A percentile compares a stretch with the other conserved stretches of the same genome.
Conservation (phyloP, 768 basidiomycete species). For the Cystobasidium ongulense region DNA sequence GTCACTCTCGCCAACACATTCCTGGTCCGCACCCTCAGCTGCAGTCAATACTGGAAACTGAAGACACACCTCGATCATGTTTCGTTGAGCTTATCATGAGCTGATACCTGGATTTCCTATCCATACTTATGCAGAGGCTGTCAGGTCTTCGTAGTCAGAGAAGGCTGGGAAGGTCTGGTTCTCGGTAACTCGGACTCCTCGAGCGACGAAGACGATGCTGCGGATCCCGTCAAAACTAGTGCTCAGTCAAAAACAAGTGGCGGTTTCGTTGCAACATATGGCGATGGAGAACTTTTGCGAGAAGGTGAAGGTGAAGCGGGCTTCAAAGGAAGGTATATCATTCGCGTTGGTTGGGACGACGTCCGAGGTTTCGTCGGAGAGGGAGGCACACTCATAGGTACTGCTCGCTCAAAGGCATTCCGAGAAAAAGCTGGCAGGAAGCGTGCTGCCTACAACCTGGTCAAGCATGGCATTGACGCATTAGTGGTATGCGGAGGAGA, state of each 20-base stretch:
- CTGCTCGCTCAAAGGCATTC: conserved; percentile 74
- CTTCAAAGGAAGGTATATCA: conserved; percentile 52
- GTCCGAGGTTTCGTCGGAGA: conserved; percentile 89
- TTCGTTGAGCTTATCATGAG: not conserved
- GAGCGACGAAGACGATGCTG: conserved; percentile 3
- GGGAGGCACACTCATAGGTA: conserved; percentile 88
- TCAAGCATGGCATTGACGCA: conserved; percentile 94
- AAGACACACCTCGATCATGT: not conserved
- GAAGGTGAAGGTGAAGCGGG: conserved; percentile 62
- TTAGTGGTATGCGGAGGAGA: conserved; percentile 96
- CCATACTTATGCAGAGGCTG: conserved; percentile 60
- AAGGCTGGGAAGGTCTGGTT: conserved; percentile 97
- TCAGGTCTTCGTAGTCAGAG: conserved; percentile 89
- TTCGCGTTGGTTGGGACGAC: conserved; percentile 86
- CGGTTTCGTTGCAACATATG: conserved; percentile 49
- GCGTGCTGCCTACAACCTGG: conserved; percentile 79
- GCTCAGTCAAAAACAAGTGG: conserved; percentile 12
- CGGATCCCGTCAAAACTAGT: conserved; percentile 6
- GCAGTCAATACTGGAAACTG: not conserved
- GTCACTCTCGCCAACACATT: conserved; percentile 38
- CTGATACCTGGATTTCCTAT: not conserved
- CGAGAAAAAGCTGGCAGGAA: conserved; percentile 78
- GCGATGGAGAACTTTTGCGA: conserved; percentile 51
- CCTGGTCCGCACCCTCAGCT: not conserved
- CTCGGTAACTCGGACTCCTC: conserved; percentile 59